Evolutionary conservation across 78 protist species (phyloP).

Genomic region (Dictyostelium discoideum): DNA sequence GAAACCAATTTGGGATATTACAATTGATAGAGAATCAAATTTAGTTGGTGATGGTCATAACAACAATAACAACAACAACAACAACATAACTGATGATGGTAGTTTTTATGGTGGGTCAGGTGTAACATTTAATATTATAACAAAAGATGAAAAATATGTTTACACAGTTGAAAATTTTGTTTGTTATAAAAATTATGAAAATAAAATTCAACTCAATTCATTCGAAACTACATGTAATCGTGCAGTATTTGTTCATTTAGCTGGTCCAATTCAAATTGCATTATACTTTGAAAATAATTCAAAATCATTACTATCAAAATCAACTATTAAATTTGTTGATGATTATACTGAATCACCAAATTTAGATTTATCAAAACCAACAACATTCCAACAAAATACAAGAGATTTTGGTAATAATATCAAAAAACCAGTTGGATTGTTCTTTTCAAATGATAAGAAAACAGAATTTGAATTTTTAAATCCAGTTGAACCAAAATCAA

Average conservation of each 20-base stretch:
- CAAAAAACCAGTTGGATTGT: neutral
- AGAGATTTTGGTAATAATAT: neutral
- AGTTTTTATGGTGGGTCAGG: neutral
- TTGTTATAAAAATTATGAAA: neutral
- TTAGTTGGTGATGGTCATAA: neutral
- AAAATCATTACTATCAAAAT: neutral
- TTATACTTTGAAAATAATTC: neutral
- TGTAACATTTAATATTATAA: neutral
- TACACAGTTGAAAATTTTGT: neutral
- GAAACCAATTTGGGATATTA: neutral
- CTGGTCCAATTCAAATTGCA: neutral
- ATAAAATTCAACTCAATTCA: neutral
- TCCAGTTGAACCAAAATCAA: neutral
- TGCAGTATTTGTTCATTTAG: neutral
- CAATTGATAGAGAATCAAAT: neutral
- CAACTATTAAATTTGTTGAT: neutral
- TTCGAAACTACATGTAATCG: neutral
- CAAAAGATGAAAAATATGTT: neutral
- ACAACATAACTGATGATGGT: neutral
- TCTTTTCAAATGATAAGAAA: neutral
- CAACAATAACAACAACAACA: too few relatives aligned
- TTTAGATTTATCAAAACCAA: neutral
- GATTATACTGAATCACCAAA: neutral
- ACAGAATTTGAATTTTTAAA: neutral
- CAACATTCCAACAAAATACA: neutral